Conservation (phyloP, 768 basidiomycete species). For the Tricholoma hemisulphureum region DNA sequence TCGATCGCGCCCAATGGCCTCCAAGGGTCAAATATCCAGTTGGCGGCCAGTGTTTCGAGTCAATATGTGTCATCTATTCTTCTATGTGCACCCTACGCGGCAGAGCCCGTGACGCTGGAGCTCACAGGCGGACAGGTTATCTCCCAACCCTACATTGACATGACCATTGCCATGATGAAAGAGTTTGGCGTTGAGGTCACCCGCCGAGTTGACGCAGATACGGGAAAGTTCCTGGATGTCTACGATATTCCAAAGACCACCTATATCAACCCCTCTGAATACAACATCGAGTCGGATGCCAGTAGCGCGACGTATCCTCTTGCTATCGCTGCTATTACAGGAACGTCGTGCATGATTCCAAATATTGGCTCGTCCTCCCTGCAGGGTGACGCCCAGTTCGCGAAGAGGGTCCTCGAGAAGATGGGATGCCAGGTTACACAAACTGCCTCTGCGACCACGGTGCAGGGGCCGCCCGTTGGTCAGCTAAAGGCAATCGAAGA, state of each 20-base stretch:
- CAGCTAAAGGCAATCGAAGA: constrained; percentile 79
- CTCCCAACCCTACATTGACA: constrained; percentile 98
- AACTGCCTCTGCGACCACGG: constrained; percentile 85
- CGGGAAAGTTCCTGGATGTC: constrained; percentile 66
- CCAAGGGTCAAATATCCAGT: constrained; percentile 74
- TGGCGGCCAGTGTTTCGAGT: constrained; percentile 92
- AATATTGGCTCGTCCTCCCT: constrained; percentile 90
- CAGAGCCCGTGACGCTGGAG: constrained; percentile 79
- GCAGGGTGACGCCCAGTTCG: constrained; percentile 97
- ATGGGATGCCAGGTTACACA: constrained; percentile 95
- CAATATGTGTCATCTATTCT: constrained; percentile 99
- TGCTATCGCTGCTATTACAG: constrained; percentile 95
- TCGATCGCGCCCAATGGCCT: constrained; percentile 82
- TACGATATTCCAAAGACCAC: constrained; percentile 83
- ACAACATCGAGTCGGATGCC: constrained; percentile 94
- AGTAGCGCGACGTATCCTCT: constrained; percentile 96
- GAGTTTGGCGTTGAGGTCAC: constrained; percentile 81
- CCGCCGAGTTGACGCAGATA: constrained; percentile 57
- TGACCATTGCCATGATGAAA: constrained; percentile 98
- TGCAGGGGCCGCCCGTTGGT: constrained; percentile 83
- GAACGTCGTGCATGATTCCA: constrained; percentile 89
- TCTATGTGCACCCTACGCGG: constrained; percentile 93
- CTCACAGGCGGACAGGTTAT: constrained; percentile 94
- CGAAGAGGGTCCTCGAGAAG: constrained; percentile 85
- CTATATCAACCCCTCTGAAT: constrained; percentile 76